phyloP scores from a whole-genome alignment of 148 eudicot genomes.

The Fagopyrum tataricum region DNA sequence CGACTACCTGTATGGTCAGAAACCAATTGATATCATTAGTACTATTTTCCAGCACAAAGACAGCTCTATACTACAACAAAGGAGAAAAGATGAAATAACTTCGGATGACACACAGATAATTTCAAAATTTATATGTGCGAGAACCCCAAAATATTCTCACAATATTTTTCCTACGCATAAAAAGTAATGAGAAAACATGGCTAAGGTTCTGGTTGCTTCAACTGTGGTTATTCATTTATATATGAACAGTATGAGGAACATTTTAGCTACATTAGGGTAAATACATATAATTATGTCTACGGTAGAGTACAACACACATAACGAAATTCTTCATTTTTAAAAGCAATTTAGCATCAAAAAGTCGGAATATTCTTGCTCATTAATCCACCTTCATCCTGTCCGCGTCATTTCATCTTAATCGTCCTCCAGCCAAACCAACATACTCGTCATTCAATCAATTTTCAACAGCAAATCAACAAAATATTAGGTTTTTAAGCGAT shows the following conservation, averaged over 20 bases:
- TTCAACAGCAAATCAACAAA: neutral
- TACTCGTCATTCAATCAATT: neutral
- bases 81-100: neutral
- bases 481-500: neutral
- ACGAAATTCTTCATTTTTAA: neutral
- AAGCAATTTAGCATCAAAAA: slow-evolving; percentile 2
- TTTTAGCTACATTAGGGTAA: too few species aligned
- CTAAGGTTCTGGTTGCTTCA: too few species aligned
- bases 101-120: too few species aligned
- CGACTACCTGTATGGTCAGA: neutral
- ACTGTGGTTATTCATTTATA: too few species aligned
- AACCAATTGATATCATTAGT: neutral
- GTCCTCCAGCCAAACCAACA: neutral
- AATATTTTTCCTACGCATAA: neutral
- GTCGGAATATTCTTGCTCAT: neutral
- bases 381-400: neutral
- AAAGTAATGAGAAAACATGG: too few species aligned
- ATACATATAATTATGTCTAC: too few species aligned
- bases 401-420: neutral
- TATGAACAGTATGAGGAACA: too few species aligned
- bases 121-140: too few species aligned
- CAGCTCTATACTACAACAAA: neutral
- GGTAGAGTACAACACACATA: too few species aligned
- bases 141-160: neutral
- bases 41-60: neutral